These are phyloP conservation scores for Hypoxylon cercidicola DNA, from an alignment of 495 filamentous ascomycete genomes.

Conservation along the genomic window DNA sequence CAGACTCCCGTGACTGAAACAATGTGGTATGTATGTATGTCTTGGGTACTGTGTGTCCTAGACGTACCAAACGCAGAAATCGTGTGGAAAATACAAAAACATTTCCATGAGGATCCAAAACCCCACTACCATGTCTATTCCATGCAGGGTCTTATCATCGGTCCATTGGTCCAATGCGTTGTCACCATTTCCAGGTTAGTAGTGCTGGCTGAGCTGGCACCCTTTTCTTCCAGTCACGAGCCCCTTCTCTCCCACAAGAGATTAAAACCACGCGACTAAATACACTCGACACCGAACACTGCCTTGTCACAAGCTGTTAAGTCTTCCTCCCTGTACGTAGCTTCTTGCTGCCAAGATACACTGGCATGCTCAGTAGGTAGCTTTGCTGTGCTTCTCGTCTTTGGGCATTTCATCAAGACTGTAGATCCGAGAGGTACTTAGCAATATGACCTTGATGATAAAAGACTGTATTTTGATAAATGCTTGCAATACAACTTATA, in stretches of 20 bases:
- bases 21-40: too few relatives aligned
- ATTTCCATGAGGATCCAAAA: constrained; percentile 27
- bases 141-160: constrained; percentile 37
- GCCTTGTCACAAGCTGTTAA: constrained; percentile 22
- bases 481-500: not conserved
- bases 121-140: constrained; percentile 25
- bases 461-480: not conserved
- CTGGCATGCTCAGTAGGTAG: constrained; percentile 12
- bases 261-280: constrained; percentile 22
- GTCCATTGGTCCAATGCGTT: constrained; percentile 34
- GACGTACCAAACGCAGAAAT: constrained; percentile 5
- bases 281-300: constrained; percentile 16
- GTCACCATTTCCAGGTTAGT: constrained; percentile 26
- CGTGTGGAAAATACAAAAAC: constrained; percentile 17
- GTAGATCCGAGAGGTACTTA: not conserved
- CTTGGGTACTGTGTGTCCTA: constrained; percentile 5
- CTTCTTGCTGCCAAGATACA: constrained; percentile 25
- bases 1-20: constrained; percentile 19
- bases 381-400: not conserved
- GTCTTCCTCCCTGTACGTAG: constrained; percentile 5
- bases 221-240: constrained; percentile 43
- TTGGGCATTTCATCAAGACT: not conserved
- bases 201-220: constrained; percentile 41
- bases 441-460: not conserved
- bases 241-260: constrained; percentile 27